phyloP scores from a whole-genome alignment of 306 rosid species.

The Quercus rubra region DNA sequence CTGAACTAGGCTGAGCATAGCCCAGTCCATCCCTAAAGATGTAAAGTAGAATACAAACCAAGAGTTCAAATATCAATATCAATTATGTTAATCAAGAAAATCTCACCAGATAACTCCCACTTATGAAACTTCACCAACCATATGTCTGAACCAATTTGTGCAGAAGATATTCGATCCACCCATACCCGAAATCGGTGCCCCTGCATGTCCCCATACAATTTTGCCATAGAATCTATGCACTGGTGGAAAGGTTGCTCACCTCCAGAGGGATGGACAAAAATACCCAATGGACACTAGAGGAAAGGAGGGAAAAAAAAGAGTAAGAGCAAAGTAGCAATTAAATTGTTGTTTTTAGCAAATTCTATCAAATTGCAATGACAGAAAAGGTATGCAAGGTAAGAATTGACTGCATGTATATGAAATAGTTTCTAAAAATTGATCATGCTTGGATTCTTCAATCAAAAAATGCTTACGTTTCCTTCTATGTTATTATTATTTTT shows the following conservation, averaged over 20 bases:
- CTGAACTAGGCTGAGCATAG: not conserved
- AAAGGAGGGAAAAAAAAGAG: not conserved
- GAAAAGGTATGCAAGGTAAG: not conserved
- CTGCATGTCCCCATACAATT: slow-evolving; percentile 37
- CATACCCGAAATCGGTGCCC: slow-evolving; percentile 50
- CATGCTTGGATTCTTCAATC: too few relatives aligned
- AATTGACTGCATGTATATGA: not conserved
- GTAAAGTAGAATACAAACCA: not conserved
- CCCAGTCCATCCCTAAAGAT: not conserved
- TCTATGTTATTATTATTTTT: too few relatives aligned
- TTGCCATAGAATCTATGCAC: slow-evolving; percentile 28
- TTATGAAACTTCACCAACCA: slow-evolving; percentile 73
- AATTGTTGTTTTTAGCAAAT: not conserved
- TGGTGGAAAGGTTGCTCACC: slow-evolving; percentile 30
- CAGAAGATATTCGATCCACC: slow-evolving; percentile 50
- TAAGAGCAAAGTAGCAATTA: not conserved
- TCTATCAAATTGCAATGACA: not conserved
- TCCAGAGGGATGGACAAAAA: slow-evolving; percentile 57
- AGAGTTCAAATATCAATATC: not conserved
- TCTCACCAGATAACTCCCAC: slow-evolving; percentile 70
- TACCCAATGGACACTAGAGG: slow-evolving; percentile 22
- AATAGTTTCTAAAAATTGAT: too few relatives aligned
- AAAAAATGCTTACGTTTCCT: too few relatives aligned
- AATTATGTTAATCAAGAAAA: slow-evolving; percentile 1
- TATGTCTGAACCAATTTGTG: slow-evolving; percentile 54